Evolutionary conservation across 2,329 filamentous ascomycete species (phyloP).

Genomic region (Leptographium procerum): DNA sequence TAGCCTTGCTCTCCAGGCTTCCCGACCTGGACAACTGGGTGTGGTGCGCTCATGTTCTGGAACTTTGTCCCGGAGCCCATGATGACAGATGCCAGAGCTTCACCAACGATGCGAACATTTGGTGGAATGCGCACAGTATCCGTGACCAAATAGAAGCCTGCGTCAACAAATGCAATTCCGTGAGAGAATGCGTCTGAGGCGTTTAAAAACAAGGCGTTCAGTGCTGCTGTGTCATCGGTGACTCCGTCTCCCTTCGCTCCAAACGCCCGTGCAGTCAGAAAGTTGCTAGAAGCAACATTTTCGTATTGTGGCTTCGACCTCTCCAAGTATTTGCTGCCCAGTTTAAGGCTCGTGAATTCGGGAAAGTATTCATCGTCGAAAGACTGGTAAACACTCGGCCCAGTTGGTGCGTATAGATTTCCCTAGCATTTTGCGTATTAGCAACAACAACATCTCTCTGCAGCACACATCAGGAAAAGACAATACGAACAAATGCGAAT

Average conservation of each 20-base stretch:
- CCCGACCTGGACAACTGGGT: conserved; percentile 53
- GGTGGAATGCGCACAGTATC: conserved; percentile 39
- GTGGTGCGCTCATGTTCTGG: conserved; percentile 46
- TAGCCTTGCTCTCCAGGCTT: conserved; percentile 48
- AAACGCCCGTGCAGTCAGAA: conserved; percentile 55
- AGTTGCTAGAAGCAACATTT: conserved; percentile 41
- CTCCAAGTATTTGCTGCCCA: conserved; percentile 49
- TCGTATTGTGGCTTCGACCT: conserved; percentile 70
- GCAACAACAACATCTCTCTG: not conserved
- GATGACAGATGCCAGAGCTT: conserved; percentile 42
- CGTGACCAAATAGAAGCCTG: conserved; percentile 49
- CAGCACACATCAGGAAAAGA: not conserved
- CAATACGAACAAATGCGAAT: conserved; percentile 16
- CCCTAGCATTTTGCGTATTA: conserved; percentile 33
- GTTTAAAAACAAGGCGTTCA: conserved; percentile 38
- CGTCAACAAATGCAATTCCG: conserved; percentile 48
- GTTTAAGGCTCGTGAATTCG: conserved; percentile 44
- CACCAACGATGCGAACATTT: conserved; percentile 46
- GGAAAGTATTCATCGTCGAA: conserved; percentile 20
- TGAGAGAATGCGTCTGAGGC: conserved; percentile 24
- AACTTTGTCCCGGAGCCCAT: conserved; percentile 44
- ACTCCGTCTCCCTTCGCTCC: conserved; percentile 63
- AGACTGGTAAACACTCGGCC: conserved; percentile 36
- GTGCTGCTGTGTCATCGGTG: conserved; percentile 62
- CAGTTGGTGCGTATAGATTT: conserved; percentile 46